phyloP scores from a whole-genome alignment of 164 flowering plant species.

The Malania oleifera region DNA sequence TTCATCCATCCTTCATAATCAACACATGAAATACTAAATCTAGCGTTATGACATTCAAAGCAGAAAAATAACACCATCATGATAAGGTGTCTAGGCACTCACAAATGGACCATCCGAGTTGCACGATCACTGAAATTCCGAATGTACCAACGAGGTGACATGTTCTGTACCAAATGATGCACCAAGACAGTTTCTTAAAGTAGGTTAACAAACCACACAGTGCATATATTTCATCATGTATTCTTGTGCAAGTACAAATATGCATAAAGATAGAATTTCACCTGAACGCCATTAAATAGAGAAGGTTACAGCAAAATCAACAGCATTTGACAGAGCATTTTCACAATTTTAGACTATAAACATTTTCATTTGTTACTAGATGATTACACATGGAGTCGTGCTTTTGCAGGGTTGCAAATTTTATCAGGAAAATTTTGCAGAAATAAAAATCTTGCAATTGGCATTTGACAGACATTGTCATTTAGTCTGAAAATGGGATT shows the following conservation, averaged over 20 bases:
- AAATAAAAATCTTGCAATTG: too few species aligned
- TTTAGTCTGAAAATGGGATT: too few species aligned
- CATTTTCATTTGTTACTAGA: too few species aligned
- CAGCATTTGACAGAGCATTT: too few species aligned
- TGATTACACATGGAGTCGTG: too few species aligned
- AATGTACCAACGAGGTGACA: constrained; percentile 88
- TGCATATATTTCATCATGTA: neutral
- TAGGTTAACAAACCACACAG: neutral
- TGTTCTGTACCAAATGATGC: constrained; percentile 36
- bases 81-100: constrained; percentile 26
- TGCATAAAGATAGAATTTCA: neutral
- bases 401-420: too few species aligned
- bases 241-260: neutral
- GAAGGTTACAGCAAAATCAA: neutral
- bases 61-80: neutral
- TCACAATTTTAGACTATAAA: too few species aligned
- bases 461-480: too few species aligned
- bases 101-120: constrained; percentile 83
- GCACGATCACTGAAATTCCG: constrained; percentile 53
- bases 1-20: neutral
- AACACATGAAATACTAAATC: neutral
- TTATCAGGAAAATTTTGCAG: too few species aligned
- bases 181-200: too few species aligned
- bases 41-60: neutral
- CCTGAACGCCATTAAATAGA: neutral